These are phyloP conservation scores for Microbotryum lychnidis-dioicae DNA, from an alignment of 1,284 basidiomycete genomes.

Conservation along the genomic window DNA sequence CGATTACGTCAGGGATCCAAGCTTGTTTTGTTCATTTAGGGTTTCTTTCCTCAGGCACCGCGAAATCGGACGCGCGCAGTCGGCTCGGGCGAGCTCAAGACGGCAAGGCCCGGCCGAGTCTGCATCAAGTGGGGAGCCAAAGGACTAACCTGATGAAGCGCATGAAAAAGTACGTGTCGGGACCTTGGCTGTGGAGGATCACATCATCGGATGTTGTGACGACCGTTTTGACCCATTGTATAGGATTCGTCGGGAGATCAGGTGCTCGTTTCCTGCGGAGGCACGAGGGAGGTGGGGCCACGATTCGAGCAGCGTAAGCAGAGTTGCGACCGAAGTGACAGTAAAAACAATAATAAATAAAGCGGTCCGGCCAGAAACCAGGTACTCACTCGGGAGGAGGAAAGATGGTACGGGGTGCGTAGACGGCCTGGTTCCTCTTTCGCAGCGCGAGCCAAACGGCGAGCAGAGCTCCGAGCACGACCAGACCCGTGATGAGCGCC, in stretches of 20 bases:
- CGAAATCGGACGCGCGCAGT: no score
- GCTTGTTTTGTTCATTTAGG: no score
- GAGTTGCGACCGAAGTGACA: no score
- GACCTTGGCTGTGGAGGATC: background rate
- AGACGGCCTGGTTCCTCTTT: background rate
- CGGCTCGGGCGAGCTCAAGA: no score
- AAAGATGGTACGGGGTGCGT: conserved; percentile 1
- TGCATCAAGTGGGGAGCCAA: background rate
- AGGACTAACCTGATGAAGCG: no score
- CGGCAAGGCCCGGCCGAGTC: no score
- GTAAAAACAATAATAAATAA: no score
- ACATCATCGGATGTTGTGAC: background rate
- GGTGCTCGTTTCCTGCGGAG: background rate
- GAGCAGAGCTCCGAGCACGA: conserved; percentile 26
- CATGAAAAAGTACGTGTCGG: no score
- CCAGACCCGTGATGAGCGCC: conserved; percentile 39
- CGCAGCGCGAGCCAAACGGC: conserved; percentile 1
- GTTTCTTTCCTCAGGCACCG: no score
- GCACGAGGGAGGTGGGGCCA: background rate
- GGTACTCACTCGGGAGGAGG: background rate
- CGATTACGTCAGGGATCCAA: no score
- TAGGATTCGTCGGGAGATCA: background rate
- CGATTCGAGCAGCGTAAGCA: no score
- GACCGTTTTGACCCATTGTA: background rate
- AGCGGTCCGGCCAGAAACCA: no score